Conservation (phyloP, 1,284 basidiomycete genomes). For the Puccinia horiana region DNA sequence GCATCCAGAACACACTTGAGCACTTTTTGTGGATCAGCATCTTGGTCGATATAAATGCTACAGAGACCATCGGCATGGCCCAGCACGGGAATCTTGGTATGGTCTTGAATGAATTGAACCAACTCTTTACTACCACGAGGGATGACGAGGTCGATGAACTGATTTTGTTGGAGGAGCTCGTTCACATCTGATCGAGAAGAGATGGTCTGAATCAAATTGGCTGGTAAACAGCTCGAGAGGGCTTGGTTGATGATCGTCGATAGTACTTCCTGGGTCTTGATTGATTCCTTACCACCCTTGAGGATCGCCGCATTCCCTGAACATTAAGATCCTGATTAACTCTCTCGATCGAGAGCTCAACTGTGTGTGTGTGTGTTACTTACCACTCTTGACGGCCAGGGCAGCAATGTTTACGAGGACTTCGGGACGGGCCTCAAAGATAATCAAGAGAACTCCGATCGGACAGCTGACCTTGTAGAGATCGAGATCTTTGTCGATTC, state of each 20-base stretch:
- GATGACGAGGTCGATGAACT: conserved; percentile 94
- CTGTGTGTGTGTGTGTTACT: conserved; percentile 53
- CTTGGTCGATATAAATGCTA: conserved; percentile 81
- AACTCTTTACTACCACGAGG: conserved; percentile 90
- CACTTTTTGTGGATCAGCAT: conserved; percentile 75
- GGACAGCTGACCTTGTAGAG: conserved; percentile 93
- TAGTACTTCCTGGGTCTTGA: conserved; percentile 72
- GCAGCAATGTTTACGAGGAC: conserved; percentile 97
- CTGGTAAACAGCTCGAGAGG: conserved; percentile 72
- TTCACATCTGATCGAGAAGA: conserved; percentile 91
- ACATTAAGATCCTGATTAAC: neutral
- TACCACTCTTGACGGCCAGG: conserved; percentile 93
- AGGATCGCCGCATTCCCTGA: conserved; percentile 88
- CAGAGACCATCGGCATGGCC: conserved; percentile 97
- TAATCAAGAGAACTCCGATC: conserved; percentile 92
- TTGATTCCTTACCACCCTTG: conserved; percentile 94
- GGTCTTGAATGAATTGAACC: conserved; percentile 83
- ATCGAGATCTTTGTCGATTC: conserved; percentile 81
- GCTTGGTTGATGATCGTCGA: conserved; percentile 78
- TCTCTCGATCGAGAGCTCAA: neutral
- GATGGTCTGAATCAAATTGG: conserved; percentile 83
- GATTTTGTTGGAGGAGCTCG: conserved; percentile 78
- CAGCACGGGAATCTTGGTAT: conserved; percentile 94
- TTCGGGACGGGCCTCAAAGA: conserved; percentile 96
- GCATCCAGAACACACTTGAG: conserved; percentile 81